Conservation (phyloP, 257 asterid genomes). For the Scutellaria barbata region DNA sequence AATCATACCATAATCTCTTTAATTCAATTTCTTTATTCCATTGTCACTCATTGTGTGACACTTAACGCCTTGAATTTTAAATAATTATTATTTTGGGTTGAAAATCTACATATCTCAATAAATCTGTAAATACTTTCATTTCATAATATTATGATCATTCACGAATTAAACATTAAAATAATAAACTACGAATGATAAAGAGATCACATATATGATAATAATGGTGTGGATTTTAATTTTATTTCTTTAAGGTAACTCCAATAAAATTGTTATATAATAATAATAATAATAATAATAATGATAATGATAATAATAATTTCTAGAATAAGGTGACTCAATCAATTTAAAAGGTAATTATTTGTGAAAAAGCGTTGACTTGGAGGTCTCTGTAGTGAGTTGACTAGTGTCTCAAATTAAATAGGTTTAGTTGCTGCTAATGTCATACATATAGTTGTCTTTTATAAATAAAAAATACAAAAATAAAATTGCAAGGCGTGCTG, state of each 20-base stretch:
- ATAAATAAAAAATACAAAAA: neutral
- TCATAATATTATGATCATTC: too few species aligned
- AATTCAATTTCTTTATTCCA: neutral
- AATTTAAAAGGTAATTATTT: slow-evolving; percentile 1
- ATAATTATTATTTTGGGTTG: too few species aligned
- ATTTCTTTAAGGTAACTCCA: too few species aligned
- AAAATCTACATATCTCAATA: too few species aligned
- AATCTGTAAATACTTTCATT: too few species aligned
- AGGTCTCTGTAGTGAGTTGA: slow-evolving; percentile 34
- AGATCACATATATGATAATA: too few species aligned
- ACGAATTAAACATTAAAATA: too few species aligned
- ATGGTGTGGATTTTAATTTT: too few species aligned
- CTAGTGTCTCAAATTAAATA: slow-evolving; percentile 18
- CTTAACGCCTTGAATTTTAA: neutral
- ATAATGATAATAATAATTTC: neutral
- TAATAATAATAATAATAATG: too few species aligned
- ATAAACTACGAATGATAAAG: too few species aligned
- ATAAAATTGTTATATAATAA: too few species aligned
- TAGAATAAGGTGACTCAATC: neutral
- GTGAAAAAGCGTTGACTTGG: slow-evolving; percentile 39
- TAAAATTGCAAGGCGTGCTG: slow-evolving; percentile 41
- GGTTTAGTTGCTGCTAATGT: slow-evolving; percentile 46
- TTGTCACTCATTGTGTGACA: neutral
- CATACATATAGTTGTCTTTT: slow-evolving; percentile 9
- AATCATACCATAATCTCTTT: neutral